Evolutionary conservation across 129 eudicot genomes (phyloP), one percentile per base, ranked within the genome.

Genomic region (Chrysanthemum lavandulifolium): DNA sequence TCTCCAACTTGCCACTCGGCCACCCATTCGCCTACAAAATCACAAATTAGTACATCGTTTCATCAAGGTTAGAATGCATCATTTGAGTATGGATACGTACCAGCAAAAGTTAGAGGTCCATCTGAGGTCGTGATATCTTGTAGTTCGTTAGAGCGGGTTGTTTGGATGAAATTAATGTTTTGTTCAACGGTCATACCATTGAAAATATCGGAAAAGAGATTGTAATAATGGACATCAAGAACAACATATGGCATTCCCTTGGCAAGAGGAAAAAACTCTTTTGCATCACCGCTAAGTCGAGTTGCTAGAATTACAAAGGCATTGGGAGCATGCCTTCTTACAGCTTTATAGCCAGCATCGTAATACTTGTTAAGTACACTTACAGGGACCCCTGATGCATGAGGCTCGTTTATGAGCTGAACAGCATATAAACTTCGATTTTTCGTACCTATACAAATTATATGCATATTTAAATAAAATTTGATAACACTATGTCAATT

Each of bases 191-290:
- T 82, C 84, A 72, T 73, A 49, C 15, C 14, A 61, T 85, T 16
- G 63, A 84, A 85, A 23, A 49, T 13, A 18, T 36, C 40, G 0
- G 63, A 18, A 74, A 31, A 90, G 15, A 90, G 87, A 52, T 87
- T 87, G 79, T 90, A 87, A 71, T 85, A 85, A 78, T 90, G 97
- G 43, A 87, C 91, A 54, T 90, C 97, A 51, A 87, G 79, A 12
- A 83, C 97, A 0, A 72, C 63, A 23, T 40, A 52, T 8, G 43
- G 68, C 49, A 90, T 64, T 50, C 84, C 76, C 15, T 81, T 76
- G 13, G 91, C 86, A 13, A 87, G 69, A 56, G 88, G 83, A 18
- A 90, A 82, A 6, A 90, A 81, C 65, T 90, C 97, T 71, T 50
- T 85, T 1, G 85, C 51, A 13, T 87, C 84, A 40, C 55, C 73